phyloP scores from a whole-genome alignment of 2,329 filamentous ascomycete genomes.

The Trichoderma sp. region DNA sequence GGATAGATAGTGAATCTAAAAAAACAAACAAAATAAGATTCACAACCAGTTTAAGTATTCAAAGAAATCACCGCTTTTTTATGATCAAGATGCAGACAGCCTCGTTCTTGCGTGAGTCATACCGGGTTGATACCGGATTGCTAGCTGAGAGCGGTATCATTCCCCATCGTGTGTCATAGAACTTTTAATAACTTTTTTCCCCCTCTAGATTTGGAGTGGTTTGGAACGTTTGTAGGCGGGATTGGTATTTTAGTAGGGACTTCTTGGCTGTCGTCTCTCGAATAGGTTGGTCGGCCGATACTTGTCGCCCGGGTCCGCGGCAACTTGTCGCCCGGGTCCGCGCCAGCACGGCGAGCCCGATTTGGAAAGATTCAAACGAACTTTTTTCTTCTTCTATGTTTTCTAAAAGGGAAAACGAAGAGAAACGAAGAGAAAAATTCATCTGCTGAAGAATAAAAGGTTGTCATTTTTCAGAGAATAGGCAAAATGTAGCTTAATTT shows the following conservation, averaged over 20 bases:
- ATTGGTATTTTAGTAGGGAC: neutral
- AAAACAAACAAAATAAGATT: neutral
- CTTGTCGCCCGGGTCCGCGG: neutral
- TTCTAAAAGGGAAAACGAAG: neutral
- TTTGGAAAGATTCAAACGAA: neutral
- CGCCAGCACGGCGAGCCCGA: conserved; percentile 7
- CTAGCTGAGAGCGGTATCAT: neutral
- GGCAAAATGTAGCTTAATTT: neutral
- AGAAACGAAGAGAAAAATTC: neutral
- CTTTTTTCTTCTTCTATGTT: neutral
- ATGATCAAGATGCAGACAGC: neutral
- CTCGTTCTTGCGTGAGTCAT: neutral
- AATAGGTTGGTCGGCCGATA: conserved; percentile 2
- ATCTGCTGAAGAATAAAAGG: neutral
- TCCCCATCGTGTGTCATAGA: neutral
- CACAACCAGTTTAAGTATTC: neutral
- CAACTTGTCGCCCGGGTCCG: neutral
- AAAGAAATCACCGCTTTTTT: neutral
- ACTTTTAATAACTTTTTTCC: neutral
- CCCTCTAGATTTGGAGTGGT: too few relatives aligned
- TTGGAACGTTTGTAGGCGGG: neutral
- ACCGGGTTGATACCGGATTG: conserved; percentile 1
- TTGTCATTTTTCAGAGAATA: neutral
- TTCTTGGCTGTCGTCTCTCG: neutral
- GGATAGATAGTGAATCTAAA: neutral